Evolutionary conservation across 345 rosid species (phyloP), one percentile per base, ranked within the genome.

Genomic region (Eucalyptus cloeziana): DNA sequence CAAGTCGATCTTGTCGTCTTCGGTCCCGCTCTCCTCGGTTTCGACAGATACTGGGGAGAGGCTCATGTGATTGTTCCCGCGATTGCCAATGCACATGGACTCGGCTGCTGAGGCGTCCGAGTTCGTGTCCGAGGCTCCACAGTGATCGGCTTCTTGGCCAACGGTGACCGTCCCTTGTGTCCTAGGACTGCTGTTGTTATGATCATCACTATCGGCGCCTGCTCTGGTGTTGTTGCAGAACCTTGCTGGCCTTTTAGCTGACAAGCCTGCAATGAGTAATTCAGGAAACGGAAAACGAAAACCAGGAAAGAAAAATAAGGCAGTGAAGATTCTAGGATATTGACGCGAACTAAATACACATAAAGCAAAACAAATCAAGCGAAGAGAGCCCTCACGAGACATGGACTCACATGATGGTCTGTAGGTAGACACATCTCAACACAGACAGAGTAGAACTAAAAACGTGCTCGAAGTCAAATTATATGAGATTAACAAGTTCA

Each of bases 51-150:
- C 76, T 11, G 89, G 50, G 10, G 54, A 50, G 31, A 58, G 25
- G 9, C 91, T 50, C 89, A 87, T 40, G 54, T 52, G 71, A 86
- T 91, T 92, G 87, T 88, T 89, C 88, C 89, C 58, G 56, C 30
- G 52, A 40, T 89, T 58, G 91, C 85, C 85, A 12, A 40, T 40
- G 47, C 85, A 21, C 85, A 40, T 93, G 88, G 90, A 93, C 43
- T 89, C 87, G 71, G 91, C 92, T 25, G 96, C 95, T 31, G 96
- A 93, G 37, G 87, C 92, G 88, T 94, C 95, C 37, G 95, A 94
- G 91, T 91, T 94, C 88, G 98, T 94, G 93, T 94, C 96, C 67
- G 95, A 93, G 76, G 87, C 91, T 24, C 80, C 91, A 31, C 89
- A 89, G 79, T 89, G 94, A 91, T 93, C 93, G 91, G 85, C 85